These are phyloP conservation scores for Pisolithus marmoratus DNA, from an alignment of 768 basidiomycete species.

Conservation along the genomic window DNA sequence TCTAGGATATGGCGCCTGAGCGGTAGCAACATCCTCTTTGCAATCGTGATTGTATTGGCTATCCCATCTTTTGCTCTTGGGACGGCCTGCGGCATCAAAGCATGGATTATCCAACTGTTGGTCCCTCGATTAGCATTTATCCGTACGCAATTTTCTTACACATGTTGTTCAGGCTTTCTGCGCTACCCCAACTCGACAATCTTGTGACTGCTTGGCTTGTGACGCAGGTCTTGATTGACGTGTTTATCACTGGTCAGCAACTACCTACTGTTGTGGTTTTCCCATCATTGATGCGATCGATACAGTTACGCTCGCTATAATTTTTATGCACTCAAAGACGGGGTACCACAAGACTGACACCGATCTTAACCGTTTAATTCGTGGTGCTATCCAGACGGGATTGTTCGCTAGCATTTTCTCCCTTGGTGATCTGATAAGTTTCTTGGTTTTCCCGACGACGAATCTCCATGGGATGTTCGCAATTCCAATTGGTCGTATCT, in stretches of 20 bases:
- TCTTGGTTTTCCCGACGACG: constrained; percentile 21
- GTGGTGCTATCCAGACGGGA: constrained; percentile 51
- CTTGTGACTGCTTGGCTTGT: constrained; percentile 43
- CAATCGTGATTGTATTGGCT: constrained; percentile 33
- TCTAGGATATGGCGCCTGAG: constrained; percentile 14
- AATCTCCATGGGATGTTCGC: constrained; percentile 35
- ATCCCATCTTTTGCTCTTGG: constrained; percentile 39
- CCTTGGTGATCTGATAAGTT: constrained; percentile 41
- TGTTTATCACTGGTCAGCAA: constrained; percentile 36
- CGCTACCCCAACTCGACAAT: constrained; percentile 35
- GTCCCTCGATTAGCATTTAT: constrained; percentile 8
- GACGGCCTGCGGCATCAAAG: constrained; percentile 36
- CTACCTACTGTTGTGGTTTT: neutral
- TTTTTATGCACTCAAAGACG: constrained; percentile 39
- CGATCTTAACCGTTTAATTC: constrained; percentile 48
- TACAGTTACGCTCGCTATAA: constrained; percentile 18
- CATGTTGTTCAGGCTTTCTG: constrained; percentile 28
- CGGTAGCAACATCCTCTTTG: constrained; percentile 19
- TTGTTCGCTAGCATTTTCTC: constrained; percentile 48
- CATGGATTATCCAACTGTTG: constrained; percentile 37
- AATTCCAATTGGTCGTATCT: constrained; percentile 37
- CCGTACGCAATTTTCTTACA: neutral
- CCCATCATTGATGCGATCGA: neutral
- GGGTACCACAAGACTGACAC: constrained; percentile 49
- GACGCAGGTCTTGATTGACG: constrained; percentile 40